Base-by-base conservation (phyloP, 495 filamentous ascomycete species). In the Pseudoneurospora amorphoporcata region DNA sequence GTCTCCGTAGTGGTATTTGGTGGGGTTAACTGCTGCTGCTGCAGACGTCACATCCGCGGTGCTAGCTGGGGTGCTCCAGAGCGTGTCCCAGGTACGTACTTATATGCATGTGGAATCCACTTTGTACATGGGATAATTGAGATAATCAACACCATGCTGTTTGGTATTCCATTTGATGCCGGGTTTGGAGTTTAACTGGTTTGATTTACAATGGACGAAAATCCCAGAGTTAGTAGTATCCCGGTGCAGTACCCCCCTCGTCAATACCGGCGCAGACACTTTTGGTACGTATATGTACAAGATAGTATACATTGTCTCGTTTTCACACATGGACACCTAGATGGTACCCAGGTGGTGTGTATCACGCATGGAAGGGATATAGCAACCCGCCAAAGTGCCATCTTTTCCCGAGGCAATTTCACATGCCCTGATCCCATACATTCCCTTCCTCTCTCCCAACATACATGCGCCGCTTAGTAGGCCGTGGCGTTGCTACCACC, bases 401-500 rank as follows among this genome's bases (percentile, higher is more conserved):
- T 61, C 6, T 29, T 58, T 8, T 5, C 8, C 29, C 53, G 14
- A 14, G 53, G 53, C 53, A 61, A 4, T 61, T 35, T 65, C 29
- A 65, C 29, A 65, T 65, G 53, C 29, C 53, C 29, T 35, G 19
- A 65, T 65, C 53, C 53, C 53, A 17, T 61, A 2, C 8, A 23
- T 40, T 40, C 39, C 10, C 39, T 40, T 40, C 12, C 8, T 61
- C 53, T 29, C 3, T 4, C 14, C 10, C 53, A 43, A 40, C 47
- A 2, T 6, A 3, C 19, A 32, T 32, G 4, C 47, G 10, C 47
- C 47, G 10, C 53, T 65, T 61, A 72, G 39, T 71, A 71, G n/a
- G 43, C 39, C n/a, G 65, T 23, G n/a, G 68, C 41, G 23, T 73
- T 68, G 40, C 43, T 43, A 72, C 43, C 70, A 68, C 71, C 71